These are phyloP conservation scores for Edaphochlamys debaryana DNA, from an alignment of 139 green algal genomes.

Conservation along the genomic window DNA sequence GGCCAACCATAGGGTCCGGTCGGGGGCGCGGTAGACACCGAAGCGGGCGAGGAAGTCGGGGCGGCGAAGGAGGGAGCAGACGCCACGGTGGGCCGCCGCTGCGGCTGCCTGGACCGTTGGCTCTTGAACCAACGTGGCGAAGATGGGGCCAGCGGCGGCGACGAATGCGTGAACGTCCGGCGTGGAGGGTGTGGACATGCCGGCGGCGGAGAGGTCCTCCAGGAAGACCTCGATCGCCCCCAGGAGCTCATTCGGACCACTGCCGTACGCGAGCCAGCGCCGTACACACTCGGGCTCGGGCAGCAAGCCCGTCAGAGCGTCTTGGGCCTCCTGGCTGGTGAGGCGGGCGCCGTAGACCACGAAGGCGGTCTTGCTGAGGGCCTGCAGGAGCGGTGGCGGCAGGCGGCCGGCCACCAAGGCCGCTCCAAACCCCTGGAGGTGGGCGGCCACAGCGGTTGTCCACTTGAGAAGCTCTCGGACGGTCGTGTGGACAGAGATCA, in stretches of 20 bases:
- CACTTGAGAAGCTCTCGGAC: slow-evolving; percentile 54
- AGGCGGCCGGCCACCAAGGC: not conserved
- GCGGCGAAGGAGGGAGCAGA: not conserved
- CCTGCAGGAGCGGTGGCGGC: not conserved
- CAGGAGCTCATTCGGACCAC: no score
- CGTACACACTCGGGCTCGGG: not conserved
- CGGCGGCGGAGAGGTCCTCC: no score
- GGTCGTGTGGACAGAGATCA: slow-evolving; percentile 28
- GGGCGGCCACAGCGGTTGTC: slow-evolving; percentile 11
- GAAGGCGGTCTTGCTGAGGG: slow-evolving; percentile 30
- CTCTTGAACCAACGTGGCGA: not conserved
- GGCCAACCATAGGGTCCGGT: slow-evolving; percentile 4
- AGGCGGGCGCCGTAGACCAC: slow-evolving; percentile 34
- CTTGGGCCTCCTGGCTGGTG: not conserved
- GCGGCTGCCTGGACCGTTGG: not conserved
- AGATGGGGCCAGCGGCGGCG: no score
- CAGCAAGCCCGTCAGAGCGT: not conserved
- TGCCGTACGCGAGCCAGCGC: not conserved
- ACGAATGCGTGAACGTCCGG: no score
- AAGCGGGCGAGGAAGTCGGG: not conserved
- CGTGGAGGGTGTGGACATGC: no score
- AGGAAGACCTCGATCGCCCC: no score
- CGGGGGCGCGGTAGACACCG: slow-evolving; percentile 24
- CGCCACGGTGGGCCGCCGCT: slow-evolving; percentile 2
- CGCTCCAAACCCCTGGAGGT: no score